phyloP scores from a whole-genome alignment of 768 basidiomycete species.

The Termitomyces titanicus region DNA sequence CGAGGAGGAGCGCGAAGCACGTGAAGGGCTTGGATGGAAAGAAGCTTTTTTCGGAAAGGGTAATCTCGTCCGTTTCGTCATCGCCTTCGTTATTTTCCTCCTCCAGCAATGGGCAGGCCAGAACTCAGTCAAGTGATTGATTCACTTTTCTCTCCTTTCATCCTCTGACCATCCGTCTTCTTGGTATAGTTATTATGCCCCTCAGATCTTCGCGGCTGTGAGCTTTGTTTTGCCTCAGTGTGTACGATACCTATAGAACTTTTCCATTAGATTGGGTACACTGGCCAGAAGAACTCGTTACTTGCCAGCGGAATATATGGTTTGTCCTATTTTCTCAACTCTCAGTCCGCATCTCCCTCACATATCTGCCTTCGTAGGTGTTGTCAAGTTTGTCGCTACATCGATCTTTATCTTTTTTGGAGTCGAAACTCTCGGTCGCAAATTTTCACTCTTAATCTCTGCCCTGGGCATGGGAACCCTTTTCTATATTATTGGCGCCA shows the following conservation, averaged over 20 bases:
- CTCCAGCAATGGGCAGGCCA: slow-evolving; percentile 87
- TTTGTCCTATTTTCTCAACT: neutral
- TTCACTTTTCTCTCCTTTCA: neutral
- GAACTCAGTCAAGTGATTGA: slow-evolving; percentile 61
- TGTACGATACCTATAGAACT: neutral
- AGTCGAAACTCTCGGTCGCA: slow-evolving; percentile 68
- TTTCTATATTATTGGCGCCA: slow-evolving; percentile 85
- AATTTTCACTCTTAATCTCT: slow-evolving; percentile 66
- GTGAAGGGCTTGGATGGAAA: slow-evolving; percentile 57
- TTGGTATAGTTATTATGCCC: slow-evolving; percentile 57
- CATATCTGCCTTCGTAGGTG: slow-evolving; percentile 19
- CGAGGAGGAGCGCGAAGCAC: slow-evolving; percentile 64
- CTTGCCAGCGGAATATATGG: slow-evolving; percentile 73
- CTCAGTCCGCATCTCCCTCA: too few species aligned
- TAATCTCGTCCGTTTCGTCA: slow-evolving; percentile 77
- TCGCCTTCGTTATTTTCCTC: slow-evolving; percentile 77
- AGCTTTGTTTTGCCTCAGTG: too few species aligned
- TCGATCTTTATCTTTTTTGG: slow-evolving; percentile 63
- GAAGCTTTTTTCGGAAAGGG: slow-evolving; percentile 83
- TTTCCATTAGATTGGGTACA: slow-evolving; percentile 53
- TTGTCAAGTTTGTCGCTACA: slow-evolving; percentile 69
- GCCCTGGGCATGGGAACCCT: slow-evolving; percentile 75
- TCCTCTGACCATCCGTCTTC: neutral
- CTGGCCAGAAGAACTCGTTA: slow-evolving; percentile 52
- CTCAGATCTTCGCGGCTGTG: slow-evolving; percentile 63